Conservation (phyloP, 345 rosid species). For the Eucalyptus cladocalyx region DNA sequence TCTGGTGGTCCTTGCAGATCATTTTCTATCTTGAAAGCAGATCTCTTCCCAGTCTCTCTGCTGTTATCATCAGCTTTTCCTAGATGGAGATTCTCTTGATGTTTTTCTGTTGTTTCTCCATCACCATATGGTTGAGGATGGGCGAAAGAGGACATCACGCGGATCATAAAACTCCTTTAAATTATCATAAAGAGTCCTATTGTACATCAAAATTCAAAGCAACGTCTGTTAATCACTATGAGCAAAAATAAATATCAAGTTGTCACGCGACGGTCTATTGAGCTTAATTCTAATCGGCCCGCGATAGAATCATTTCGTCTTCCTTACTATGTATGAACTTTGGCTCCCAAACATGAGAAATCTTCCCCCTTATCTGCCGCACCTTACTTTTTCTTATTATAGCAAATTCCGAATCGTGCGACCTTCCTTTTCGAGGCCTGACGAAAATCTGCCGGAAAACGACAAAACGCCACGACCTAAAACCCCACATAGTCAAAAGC, state of each 20-base stretch:
- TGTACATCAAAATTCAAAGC: no score
- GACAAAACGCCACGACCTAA: neutral
- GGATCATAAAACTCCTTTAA: neutral
- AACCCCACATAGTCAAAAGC: neutral
- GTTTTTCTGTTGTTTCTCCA: neutral
- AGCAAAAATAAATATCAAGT: neutral
- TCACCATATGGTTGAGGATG: neutral
- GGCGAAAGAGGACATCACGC: neutral
- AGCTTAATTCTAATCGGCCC: neutral
- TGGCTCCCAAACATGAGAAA: neutral
- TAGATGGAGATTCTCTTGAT: neutral
- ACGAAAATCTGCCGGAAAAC: neutral
- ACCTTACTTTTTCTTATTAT: neutral
- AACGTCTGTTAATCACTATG: neutral
- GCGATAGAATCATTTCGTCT: neutral
- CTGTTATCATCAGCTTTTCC: neutral
- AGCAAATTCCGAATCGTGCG: neutral
- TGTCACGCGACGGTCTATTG: accelerated
- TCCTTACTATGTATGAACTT: neutral
- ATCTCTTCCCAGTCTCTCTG: neutral
- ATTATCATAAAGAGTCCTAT: accelerated
- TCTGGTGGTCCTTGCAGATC: neutral
- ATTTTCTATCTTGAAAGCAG: neutral
- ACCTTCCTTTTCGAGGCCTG: neutral
- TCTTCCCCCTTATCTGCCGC: neutral